Percentiles rank a stretch among this genome's conserved stretches.
Evolutionary conservation across 345 rosid species (phyloP).

Genomic region (Eucalyptus brandiana): DNA sequence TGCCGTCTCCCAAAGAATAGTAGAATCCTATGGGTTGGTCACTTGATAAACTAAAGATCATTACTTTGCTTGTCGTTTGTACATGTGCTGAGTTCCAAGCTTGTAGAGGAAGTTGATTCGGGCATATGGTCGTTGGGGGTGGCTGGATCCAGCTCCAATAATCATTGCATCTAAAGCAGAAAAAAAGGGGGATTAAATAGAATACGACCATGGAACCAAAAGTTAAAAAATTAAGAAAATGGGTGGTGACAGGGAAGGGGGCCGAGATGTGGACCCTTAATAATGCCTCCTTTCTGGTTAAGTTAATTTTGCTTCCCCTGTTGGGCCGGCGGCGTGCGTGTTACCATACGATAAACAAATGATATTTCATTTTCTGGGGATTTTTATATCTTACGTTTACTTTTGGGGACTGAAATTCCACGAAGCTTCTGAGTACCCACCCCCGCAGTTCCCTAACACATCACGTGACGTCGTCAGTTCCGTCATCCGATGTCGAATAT

Average conservation of each 20-base stretch:
- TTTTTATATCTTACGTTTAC: neutral
- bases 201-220: neutral
- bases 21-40: neutral
- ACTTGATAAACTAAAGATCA: neutral
- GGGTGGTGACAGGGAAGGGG: neutral
- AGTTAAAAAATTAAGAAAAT: neutral
- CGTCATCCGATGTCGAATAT: neutral
- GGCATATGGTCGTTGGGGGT: neutral
- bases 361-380: neutral
- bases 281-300: neutral
- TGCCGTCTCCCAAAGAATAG: neutral
- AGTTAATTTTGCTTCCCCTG: neutral
- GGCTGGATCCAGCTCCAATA: neutral
- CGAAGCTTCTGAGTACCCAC: neutral
- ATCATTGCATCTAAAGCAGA: neutral
- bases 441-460: neutral
- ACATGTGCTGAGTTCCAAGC: neutral
- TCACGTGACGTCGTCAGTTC: neutral
- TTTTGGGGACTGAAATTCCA: neutral
- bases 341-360: neutral
- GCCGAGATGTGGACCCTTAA: neutral
- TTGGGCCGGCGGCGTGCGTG: neutral
- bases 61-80: neutral
- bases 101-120: neutral
- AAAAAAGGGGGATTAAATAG: neutral